Conservation (phyloP, 352 stramenopile species). For the Phytopythium montanum region DNA sequence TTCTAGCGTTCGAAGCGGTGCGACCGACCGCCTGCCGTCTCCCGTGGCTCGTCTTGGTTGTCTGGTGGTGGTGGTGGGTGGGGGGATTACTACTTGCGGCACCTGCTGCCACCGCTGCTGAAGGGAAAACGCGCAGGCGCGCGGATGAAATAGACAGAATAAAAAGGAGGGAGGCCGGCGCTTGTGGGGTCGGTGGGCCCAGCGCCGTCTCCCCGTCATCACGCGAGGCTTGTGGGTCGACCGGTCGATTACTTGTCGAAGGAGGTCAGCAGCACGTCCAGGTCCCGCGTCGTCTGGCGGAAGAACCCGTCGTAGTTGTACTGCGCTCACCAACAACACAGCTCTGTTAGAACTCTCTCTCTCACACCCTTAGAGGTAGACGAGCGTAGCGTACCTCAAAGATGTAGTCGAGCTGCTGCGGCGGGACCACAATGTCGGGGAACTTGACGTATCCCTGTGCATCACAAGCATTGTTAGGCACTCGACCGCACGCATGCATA, state of each 20-base stretch:
- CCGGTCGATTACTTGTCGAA: slow-evolving; percentile 38
- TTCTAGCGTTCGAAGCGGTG: slow-evolving; percentile 2
- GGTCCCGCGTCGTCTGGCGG: slow-evolving; percentile 70
- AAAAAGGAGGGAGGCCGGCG: slow-evolving; percentile 1
- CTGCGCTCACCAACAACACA: slow-evolving; percentile 22
- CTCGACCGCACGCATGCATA: neutral
- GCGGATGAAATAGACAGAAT: slow-evolving; percentile 4
- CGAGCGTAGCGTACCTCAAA: slow-evolving; percentile 61
- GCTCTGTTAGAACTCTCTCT: too few species aligned
- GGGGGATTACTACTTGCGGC: slow-evolving; percentile 3
- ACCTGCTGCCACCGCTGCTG: slow-evolving; percentile 1
- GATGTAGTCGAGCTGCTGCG: slow-evolving; percentile 86
- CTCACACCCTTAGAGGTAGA: too few species aligned
- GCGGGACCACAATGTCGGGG: slow-evolving; percentile 56
- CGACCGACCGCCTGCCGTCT: neutral
- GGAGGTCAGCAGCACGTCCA: slow-evolving; percentile 55
- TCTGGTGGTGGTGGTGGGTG: too few species aligned
- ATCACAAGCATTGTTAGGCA: slow-evolving; percentile 3
- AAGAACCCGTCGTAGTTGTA: slow-evolving; percentile 88
- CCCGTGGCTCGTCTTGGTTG: neutral
- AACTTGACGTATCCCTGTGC: slow-evolving; percentile 69
- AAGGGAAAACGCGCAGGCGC: slow-evolving; percentile 1
- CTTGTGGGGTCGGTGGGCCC: neutral
- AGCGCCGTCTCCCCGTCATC: neutral
- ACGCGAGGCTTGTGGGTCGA: slow-evolving; percentile 1